Evolutionary conservation across 2,329 filamentous ascomycete species (phyloP), one percentile per base, ranked within the genome.

Genomic region (Arthroderma sp.): DNA sequence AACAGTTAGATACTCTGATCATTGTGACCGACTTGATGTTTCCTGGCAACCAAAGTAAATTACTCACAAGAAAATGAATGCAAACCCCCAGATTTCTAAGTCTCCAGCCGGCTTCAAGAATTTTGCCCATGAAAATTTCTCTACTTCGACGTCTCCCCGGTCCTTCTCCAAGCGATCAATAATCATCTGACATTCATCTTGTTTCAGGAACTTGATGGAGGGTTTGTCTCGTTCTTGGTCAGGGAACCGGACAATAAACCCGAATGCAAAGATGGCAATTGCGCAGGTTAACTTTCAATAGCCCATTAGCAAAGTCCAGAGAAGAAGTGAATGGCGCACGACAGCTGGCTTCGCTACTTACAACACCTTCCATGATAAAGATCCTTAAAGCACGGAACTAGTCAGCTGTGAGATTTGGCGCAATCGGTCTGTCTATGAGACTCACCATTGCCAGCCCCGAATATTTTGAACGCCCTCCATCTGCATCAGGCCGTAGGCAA

Each of bases 41-140:
- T 34, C 32, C 8, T 34, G 11, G 32, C n/a, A 40, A 11, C 15
- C 29, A 34, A 22, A 22, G 3, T 22, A 11, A 22, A 6, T 40
- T 4, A 38, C 45, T 36, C 44, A 52, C 50, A 67, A 68, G 56
- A 69, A 70, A 43, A 72, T 63, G 63, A 46, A 46, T 1, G 68
- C 70, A 43, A 70, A 72, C 7, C 56, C 66, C 67, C 69, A 72
- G 43, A 72, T 61, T 52, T 73, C 71, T 46, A 63, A 49, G 41
- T 73, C 69, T 4, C 51, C 40, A n/a, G 62, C 69, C 33, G 62
- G 60, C 33, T 56, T 56, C 49, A 71, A 52, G 55, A 68, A 72
- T 44, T 65, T 66, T 27, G 46, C 52, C 1, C 67, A 34, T 28
- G 58, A 57, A 56, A 70, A 72, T 2, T 62, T 57, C 48, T 68